Base-by-base conservation (phyloP, 169 alveolate species). In the Pseudocohnilembus persalinus region DNA sequence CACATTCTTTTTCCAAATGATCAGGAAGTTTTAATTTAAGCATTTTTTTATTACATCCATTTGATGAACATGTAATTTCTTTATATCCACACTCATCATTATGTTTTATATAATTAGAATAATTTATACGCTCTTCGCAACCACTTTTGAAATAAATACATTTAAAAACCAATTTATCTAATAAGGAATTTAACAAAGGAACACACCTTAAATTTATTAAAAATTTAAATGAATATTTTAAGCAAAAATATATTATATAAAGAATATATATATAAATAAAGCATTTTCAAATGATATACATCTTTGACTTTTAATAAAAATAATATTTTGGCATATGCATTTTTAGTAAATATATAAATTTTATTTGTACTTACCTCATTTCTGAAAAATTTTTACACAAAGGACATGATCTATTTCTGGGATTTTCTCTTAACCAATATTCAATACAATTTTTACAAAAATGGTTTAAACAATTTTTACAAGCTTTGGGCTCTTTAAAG, bases 331-430 rank as follows among this genome's bases (percentile, higher is more conserved):
- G n/a, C n/a, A n/a, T n/a, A n/a, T n/a, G n/a, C n/a, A n/a, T n/a
- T n/a, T n/a, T n/a, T n/a, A n/a, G n/a, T n/a, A n/a, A n/a, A n/a
- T n/a, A n/a, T n/a, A n/a, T n/a, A n/a, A 49, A 49, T 49, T 20
- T 11, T 11, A 11, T 49, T 11, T 49, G 20, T 49, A 4, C 4
- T 49, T 49, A 49, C 68, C 84, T 28, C 84, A 79, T 79, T 64
- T 79, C 84, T 63, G 63, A 49, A 79, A 79, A 79, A 79, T 79
- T 79, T n/a, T 79, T 35, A 25, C 84, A 79, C 0, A 79, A 29
- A 79, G 84, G 84, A 64, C 84, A 79, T 0, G 35, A 25, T 16
- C 49, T 79, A 20, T 20, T 49, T 49, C 4, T 4, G 20, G 84
- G 84, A 63, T 79, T 33, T 15, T 35, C 29, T 28, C 30, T 64